These are phyloP conservation scores for Karstenula rhodostoma DNA, from an alignment of 2,329 filamentous ascomycete species.

Conservation along the genomic window DNA sequence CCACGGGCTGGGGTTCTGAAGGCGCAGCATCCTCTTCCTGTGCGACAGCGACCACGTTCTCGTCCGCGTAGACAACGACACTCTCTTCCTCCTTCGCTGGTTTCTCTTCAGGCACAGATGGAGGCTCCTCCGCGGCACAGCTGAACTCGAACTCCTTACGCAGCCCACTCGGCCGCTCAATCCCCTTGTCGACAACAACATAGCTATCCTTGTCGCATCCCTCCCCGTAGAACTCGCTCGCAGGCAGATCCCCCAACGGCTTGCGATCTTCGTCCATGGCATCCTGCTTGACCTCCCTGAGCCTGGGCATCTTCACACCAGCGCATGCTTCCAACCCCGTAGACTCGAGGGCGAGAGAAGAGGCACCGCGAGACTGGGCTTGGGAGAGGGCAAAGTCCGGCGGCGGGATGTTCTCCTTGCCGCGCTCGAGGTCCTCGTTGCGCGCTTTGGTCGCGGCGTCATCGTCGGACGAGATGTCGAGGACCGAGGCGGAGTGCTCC, in stretches of 20 bases:
- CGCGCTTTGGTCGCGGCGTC: slow-evolving; percentile 67
- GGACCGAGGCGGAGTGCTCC: slow-evolving; percentile 84
- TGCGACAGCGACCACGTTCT: neutral
- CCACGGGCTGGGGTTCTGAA: neutral
- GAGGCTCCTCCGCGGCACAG: slow-evolving; percentile 20
- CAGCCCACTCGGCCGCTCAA: slow-evolving; percentile 46
- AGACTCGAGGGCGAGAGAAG: slow-evolving; percentile 1
- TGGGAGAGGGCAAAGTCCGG: slow-evolving; percentile 48
- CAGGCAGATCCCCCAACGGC: slow-evolving; percentile 46
- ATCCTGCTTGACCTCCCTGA: slow-evolving; percentile 42
- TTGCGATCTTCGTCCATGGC: slow-evolving; percentile 52
- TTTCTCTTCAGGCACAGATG: neutral
- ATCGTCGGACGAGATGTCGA: slow-evolving; percentile 92
- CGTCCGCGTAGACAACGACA: slow-evolving; percentile 1
- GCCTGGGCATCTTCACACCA: slow-evolving; percentile 38
- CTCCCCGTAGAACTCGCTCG: slow-evolving; percentile 50
- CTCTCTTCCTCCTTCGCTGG: slow-evolving; percentile 1
- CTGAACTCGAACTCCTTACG: slow-evolving; percentile 45
- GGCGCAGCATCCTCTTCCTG: neutral
- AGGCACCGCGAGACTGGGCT: slow-evolving; percentile 21
- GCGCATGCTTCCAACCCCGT: slow-evolving; percentile 26
- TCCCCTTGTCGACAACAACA: slow-evolving; percentile 46
- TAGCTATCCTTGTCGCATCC: slow-evolving; percentile 46
- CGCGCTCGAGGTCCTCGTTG: slow-evolving; percentile 66
- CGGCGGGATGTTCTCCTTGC: slow-evolving; percentile 95